Conservation (phyloP, 495 filamentous ascomycete species). For the Penicillium waksmanii region DNA sequence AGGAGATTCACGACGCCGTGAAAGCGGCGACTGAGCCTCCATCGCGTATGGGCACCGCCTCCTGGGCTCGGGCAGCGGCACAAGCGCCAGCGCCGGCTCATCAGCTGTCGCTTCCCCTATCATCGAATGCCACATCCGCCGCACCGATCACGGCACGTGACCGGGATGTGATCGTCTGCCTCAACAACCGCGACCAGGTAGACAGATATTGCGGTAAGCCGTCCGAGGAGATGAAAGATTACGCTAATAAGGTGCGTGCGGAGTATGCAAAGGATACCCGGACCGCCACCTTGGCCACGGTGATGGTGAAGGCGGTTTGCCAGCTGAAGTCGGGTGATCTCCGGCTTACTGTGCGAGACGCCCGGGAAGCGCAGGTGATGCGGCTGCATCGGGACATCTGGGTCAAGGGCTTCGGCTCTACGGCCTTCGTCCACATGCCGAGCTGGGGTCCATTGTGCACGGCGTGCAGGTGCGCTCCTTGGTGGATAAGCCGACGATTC, state of each 20-base stretch:
- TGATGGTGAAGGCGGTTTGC: neutral
- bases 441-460: slow-evolving; percentile 2
- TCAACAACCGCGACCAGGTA: neutral
- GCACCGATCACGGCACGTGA: neutral
- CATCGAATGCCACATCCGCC: neutral
- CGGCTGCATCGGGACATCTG: neutral
- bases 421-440: neutral
- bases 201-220: neutral
- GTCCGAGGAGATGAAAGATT: neutral
- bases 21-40: slow-evolving; percentile 2
- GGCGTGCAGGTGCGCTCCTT: neutral
- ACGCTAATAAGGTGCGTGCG: neutral
- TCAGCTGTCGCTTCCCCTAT: neutral
- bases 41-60: neutral
- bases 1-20: neutral
- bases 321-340: slow-evolving; percentile 9
- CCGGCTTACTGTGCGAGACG: neutral
- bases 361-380: slow-evolving; percentile 2
- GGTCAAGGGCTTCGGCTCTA: neutral
- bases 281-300: neutral
- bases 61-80: neutral
- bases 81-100: neutral
- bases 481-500: neutral
- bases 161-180: neutral
- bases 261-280: neutral